Conservation (phyloP, 192 early-diverging fungal species). For the Backusella sp. region DNA sequence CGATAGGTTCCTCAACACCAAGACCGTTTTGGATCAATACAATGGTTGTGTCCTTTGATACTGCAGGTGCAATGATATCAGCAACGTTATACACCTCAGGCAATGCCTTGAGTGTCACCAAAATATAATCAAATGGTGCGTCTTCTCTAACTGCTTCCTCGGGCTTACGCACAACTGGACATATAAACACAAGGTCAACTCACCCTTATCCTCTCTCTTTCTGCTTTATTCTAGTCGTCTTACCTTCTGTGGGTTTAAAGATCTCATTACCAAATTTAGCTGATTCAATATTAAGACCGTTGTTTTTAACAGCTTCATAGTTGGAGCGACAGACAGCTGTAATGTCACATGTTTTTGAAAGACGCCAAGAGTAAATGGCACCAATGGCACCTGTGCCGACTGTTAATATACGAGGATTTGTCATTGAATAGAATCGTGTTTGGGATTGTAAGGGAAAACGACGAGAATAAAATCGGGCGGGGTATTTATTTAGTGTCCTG, state of each 20-base stretch:
- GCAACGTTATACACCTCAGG: constrained; percentile 58
- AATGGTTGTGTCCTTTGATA: constrained; percentile 53
- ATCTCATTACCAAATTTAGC: constrained; percentile 50
- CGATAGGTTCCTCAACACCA: constrained; percentile 59
- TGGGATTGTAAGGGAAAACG: neutral
- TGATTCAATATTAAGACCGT: constrained; percentile 60
- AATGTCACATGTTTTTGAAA: constrained; percentile 51
- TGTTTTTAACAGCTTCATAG: constrained; percentile 47
- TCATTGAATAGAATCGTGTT: constrained; percentile 1
- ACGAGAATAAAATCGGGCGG: neutral
- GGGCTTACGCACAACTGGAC: constrained; percentile 39
- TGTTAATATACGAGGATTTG: neutral
- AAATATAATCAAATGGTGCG: constrained; percentile 52
- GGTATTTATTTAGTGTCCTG: neutral
- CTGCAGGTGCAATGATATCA: constrained; percentile 55
- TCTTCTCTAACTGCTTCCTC: constrained; percentile 43
- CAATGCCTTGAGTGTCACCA: constrained; percentile 69
- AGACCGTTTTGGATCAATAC: constrained; percentile 76
- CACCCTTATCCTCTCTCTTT: neutral
- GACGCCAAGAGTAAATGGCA: constrained; percentile 62
- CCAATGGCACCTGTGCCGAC: constrained; percentile 77
- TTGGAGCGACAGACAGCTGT: constrained; percentile 72
- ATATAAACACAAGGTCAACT: neutral
- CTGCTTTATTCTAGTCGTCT: neutral
- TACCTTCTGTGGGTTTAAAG: constrained; percentile 54